Evolutionary conservation across 108 stramenopile species (phyloP).

Genomic region (Cyclotella cryptica): DNA sequence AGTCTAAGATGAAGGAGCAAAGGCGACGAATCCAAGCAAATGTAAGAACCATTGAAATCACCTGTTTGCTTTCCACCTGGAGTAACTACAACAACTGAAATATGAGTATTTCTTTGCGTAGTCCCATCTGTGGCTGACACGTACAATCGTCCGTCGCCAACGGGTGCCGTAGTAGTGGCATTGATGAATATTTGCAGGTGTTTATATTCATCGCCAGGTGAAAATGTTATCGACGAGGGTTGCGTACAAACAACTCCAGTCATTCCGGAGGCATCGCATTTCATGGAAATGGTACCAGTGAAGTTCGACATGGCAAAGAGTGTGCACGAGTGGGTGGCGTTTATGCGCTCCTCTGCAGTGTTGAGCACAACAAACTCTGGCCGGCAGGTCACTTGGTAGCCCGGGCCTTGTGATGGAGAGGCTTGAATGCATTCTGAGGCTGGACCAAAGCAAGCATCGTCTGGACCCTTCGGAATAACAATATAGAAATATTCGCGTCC

Average conservation of each 20-base stretch:
- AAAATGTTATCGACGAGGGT: constrained; percentile 4
- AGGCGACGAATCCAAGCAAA: no score
- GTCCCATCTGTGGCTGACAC: constrained; percentile 2
- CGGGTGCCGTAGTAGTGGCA: neutral
- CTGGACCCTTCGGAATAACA: constrained; percentile 7
- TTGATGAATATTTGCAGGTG: neutral
- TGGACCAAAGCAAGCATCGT: constrained; percentile 17
- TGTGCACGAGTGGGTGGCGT: constrained; percentile 1
- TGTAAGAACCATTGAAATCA: no score
- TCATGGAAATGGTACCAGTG: constrained; percentile 5
- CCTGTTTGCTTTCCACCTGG: constrained; percentile 4
- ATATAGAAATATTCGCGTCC: constrained; percentile 37
- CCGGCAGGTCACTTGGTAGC: constrained; percentile 5
- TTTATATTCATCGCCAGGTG: constrained; percentile 8
- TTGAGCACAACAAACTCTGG: neutral
- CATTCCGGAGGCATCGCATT: neutral
- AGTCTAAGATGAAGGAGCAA: no score
- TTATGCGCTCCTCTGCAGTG: neutral
- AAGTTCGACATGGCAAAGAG: neutral
- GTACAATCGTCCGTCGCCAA: neutral
- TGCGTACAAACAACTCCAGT: neutral
- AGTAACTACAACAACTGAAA: neutral
- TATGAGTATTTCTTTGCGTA: neutral
- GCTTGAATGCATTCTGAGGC: constrained; percentile 4
- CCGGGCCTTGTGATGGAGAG: constrained; percentile 8